Evolutionary conservation across 2,329 filamentous ascomycete genomes (phyloP).

Genomic region (Drechslerella coelobrocha): DNA sequence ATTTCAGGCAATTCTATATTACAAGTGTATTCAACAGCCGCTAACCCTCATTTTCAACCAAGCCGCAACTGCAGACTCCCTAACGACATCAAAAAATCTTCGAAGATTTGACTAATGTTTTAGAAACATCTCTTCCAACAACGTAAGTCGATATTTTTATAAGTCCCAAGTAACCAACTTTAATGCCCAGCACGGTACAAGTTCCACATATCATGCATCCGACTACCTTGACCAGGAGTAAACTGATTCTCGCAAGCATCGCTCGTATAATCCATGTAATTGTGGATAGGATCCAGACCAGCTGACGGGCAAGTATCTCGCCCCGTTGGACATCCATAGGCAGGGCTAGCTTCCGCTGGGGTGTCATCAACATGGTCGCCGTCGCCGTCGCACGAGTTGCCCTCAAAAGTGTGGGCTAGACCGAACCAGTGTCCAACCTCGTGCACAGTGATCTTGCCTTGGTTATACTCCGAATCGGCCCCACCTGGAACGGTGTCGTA

Average conservation of each 20-base stretch:
- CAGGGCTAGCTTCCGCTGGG: constrained; percentile 57
- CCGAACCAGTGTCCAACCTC: constrained; percentile 63
- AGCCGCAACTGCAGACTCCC: too few relatives aligned
- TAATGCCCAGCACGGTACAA: constrained; percentile 58
- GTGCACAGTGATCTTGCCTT: constrained; percentile 55
- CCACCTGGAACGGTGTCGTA: constrained; percentile 59
- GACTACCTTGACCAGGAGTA: constrained; percentile 59
- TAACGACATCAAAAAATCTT: too few relatives aligned
- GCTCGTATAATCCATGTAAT: constrained; percentile 58
- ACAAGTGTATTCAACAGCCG: too few relatives aligned
- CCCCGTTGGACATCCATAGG: constrained; percentile 58
- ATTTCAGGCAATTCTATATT: too few relatives aligned
- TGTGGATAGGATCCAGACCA: constrained; percentile 56
- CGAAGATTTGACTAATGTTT: too few relatives aligned
- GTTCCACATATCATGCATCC: constrained; percentile 59
- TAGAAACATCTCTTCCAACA: too few relatives aligned
- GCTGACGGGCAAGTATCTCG: constrained; percentile 55
- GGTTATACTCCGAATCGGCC: constrained; percentile 56
- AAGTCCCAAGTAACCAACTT: constrained; percentile 8
- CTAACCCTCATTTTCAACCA: too few relatives aligned
- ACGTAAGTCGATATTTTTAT: too few relatives aligned
- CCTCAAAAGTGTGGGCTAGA: constrained; percentile 62
- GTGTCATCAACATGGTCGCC: constrained; percentile 60
- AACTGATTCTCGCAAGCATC: constrained; percentile 62
- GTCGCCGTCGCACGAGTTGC: constrained; percentile 58